Conservation (phyloP, 2,329 filamentous ascomycete species). For the Tolypocladium amazonense region DNA sequence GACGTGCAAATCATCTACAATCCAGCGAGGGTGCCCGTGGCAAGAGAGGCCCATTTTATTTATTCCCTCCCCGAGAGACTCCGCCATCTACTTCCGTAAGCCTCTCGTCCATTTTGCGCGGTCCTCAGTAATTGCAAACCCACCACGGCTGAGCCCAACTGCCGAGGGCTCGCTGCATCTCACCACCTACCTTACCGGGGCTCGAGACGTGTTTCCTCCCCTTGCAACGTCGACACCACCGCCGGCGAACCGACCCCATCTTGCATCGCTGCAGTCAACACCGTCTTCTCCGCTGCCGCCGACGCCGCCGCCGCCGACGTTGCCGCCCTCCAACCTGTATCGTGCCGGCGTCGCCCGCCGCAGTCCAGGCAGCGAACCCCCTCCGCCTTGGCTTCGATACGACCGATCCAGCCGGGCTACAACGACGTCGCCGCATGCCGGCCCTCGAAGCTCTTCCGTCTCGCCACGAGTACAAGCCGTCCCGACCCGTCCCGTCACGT, state of each 20-base stretch:
- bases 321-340: background rate
- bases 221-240: background rate
- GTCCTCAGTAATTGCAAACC: background rate
- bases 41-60: background rate
- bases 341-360: background rate
- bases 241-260: background rate
- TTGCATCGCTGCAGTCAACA: background rate
- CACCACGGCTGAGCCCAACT: background rate
- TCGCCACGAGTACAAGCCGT: background rate
- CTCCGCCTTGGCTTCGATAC: background rate
- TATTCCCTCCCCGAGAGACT: background rate
- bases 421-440: background rate
- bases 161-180: background rate
- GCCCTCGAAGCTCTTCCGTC: background rate
- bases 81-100: background rate
- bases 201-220: background rate
- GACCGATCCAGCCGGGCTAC: background rate
- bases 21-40: background rate
- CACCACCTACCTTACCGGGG: background rate
- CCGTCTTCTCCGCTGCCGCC: background rate
- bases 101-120: background rate
- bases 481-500: background rate
- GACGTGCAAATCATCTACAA: background rate
- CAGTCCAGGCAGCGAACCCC: background rate
- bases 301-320: background rate